Percentiles rank a stretch among this genome's conserved stretches.
Evolutionary conservation across 345 rosid species (phyloP).

Genomic region (Anacardium occidentale): DNA sequence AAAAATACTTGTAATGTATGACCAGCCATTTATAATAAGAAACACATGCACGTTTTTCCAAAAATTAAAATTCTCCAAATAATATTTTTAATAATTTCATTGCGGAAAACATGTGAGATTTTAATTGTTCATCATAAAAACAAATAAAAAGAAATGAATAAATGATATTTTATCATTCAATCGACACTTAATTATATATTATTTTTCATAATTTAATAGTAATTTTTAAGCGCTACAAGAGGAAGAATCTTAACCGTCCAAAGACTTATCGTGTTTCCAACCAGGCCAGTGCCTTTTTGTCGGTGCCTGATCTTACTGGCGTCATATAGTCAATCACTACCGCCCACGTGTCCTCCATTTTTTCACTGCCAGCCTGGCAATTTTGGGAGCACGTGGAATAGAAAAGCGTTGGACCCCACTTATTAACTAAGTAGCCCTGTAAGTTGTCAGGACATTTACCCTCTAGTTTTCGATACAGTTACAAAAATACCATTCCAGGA

Average conservation of each 20-base stretch:
- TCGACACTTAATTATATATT: too few relatives aligned
- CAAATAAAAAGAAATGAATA: too few relatives aligned
- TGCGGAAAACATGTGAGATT: neutral
- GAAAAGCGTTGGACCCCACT: neutral
- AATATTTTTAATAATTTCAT: neutral
- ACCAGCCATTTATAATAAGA: too few relatives aligned
- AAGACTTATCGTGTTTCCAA: conserved; percentile 12
- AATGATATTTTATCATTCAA: too few relatives aligned
- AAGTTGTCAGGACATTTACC: neutral
- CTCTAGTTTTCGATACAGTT: neutral
- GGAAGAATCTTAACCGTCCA: conserved; percentile 15
- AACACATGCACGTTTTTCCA: too few relatives aligned
- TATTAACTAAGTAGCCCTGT: neutral
- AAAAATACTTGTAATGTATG: too few relatives aligned
- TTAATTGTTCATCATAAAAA: neutral
- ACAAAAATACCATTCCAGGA: neutral
- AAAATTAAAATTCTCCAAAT: too few relatives aligned
- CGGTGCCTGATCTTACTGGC: conserved; percentile 9
- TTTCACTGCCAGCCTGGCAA: neutral
- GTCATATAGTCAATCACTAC: neutral
- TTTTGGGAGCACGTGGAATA: neutral
- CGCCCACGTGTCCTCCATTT: neutral
- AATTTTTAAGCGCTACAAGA: neutral
- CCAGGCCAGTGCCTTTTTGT: neutral
- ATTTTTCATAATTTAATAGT: too few relatives aligned